These are phyloP conservation scores for Saccharomyces hybrid DNA, from an alignment of 1,139 yeast species.

Conservation along the genomic window DNA sequence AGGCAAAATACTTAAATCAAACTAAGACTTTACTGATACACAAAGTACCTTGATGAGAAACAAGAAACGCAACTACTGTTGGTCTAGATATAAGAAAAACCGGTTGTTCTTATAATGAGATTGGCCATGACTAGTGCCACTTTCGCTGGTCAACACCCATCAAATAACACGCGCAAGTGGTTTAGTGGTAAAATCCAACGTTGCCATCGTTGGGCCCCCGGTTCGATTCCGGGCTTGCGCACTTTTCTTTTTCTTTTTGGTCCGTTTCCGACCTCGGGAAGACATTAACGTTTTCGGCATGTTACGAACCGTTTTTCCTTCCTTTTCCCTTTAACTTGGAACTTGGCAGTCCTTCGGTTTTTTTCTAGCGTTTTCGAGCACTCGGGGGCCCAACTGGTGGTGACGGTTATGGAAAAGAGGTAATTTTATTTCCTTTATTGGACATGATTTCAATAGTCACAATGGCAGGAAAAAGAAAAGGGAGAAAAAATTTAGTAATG, in stretches of 20 bases:
- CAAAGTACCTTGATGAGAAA: no score
- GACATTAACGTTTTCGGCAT: neutral
- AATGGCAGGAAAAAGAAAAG: neutral
- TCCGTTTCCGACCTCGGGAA: neutral
- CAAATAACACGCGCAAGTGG: neutral
- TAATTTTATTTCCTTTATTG: slow-evolving; percentile 1
- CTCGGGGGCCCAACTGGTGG: neutral
- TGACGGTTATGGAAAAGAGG: slow-evolving; percentile 1
- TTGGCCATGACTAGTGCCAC: no score
- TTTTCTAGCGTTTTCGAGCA: neutral
- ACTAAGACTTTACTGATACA: no score
- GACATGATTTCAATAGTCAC: neutral
- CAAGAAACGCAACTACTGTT: no score
- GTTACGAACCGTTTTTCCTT: neutral
- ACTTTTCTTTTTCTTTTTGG: neutral
- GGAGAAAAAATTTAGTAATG: neutral
- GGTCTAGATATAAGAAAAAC: no score
- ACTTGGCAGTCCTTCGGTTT: neutral
- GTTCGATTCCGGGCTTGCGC: slow-evolving; percentile 1
- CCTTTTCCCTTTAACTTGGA: neutral
- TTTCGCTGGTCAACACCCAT: no score
- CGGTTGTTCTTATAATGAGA: no score
- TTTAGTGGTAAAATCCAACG: slow-evolving; percentile 1
- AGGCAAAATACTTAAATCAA: no score
- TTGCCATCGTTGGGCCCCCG: slow-evolving; percentile 1